Conservation (phyloP, 306 rosid species). For the Medicago lupulina region DNA sequence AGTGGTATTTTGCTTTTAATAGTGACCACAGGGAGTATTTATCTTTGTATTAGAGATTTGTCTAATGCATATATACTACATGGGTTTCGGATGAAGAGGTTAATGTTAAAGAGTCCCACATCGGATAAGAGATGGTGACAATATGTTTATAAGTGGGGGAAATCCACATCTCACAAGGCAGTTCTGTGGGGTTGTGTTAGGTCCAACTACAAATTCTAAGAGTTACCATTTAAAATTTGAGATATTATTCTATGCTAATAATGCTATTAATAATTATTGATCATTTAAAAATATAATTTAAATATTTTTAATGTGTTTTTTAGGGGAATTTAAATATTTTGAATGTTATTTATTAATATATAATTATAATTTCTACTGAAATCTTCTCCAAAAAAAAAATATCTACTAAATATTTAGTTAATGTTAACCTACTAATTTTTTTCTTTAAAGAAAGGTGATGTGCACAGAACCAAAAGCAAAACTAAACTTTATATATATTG, state of each 20-base stretch:
- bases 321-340: too few relatives aligned
- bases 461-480: background rate
- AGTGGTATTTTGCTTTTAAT: too few relatives aligned
- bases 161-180: too few relatives aligned
- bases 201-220: too few relatives aligned
- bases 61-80: background rate
- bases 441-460: background rate
- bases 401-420: background rate
- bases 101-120: background rate
- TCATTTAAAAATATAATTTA: background rate
- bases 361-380: background rate
- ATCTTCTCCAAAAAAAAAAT: background rate
- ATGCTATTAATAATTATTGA: constrained; percentile 1
- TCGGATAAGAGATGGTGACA: too few relatives aligned
- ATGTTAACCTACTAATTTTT: background rate
- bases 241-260: background rate
- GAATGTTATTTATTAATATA: too few relatives aligned
- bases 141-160: too few relatives aligned
- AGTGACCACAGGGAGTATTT: background rate
- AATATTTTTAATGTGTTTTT: background rate
- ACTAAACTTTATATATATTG: background rate
- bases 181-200: too few relatives aligned
- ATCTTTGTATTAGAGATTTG: background rate
- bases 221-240: background rate
- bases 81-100: constrained; percentile 12